Conservation (phyloP, 257 asterid genomes). For the Sherardia arvensis region DNA sequence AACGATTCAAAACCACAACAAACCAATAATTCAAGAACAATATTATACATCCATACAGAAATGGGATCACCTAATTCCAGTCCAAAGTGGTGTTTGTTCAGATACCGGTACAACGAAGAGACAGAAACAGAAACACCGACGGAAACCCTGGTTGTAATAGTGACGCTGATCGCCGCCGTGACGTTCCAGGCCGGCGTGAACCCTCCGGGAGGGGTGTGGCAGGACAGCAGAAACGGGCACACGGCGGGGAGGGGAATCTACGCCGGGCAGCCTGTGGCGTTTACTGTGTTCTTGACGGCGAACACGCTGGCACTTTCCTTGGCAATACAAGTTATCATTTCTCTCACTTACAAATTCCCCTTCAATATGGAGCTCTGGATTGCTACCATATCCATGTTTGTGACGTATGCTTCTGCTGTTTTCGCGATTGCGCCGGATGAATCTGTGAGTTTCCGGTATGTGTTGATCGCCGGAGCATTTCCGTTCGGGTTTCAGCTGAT, state of each 20-base stretch:
- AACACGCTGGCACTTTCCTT: conserved; percentile 27
- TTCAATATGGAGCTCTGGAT: conserved; percentile 25
- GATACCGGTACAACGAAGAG: conserved; percentile 12
- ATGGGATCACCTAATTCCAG: not conserved
- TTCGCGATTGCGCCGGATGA: conserved; percentile 26
- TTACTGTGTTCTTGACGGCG: conserved; percentile 14
- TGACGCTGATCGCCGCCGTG: conserved; percentile 15
- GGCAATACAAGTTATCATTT: conserved; percentile 14
- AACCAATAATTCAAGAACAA: not conserved
- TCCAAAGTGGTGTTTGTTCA: not conserved
- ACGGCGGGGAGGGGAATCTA: conserved; percentile 38
- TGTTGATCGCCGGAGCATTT: conserved; percentile 16
- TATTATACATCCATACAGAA: not conserved
- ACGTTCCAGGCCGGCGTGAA: conserved; percentile 14
- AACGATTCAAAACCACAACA: not conserved
- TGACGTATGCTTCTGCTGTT: conserved; percentile 20
- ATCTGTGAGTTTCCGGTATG: conserved; percentile 12
- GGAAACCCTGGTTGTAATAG: conserved; percentile 7
- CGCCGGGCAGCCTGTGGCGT: conserved; percentile 20
- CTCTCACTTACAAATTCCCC: conserved; percentile 27
- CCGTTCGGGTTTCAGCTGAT: conserved; percentile 20
- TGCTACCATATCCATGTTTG: conserved; percentile 21
- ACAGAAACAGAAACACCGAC: conserved; percentile 6
- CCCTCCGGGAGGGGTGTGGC: conserved; percentile 64
- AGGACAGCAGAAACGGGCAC: conserved; percentile 21